phyloP scores from a whole-genome alignment of 2,329 filamentous ascomycete genomes.

The Colletotrichum sp. region DNA sequence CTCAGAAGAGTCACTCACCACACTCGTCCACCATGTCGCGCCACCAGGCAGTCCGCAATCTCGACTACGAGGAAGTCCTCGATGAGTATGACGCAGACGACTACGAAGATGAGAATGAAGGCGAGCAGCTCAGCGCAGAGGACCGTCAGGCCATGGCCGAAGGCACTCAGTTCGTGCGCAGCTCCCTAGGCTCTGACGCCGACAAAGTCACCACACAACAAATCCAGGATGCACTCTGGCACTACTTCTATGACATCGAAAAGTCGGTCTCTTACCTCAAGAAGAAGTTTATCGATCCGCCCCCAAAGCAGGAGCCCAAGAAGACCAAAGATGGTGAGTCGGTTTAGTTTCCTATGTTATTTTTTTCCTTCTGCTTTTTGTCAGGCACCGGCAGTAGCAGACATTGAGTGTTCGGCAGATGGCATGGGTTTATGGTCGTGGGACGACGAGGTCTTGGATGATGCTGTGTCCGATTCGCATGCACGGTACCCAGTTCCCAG shows the following conservation, averaged over 20 bases:
- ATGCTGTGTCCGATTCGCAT: not conserved
- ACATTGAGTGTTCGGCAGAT: slow-evolving; percentile 25
- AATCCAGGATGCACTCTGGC: slow-evolving; percentile 90
- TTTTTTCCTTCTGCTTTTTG: not conserved
- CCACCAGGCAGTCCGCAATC: slow-evolving; percentile 51
- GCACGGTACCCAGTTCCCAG: slow-evolving; percentile 22
- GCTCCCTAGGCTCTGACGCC: slow-evolving; percentile 65
- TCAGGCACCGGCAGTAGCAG: slow-evolving; percentile 13
- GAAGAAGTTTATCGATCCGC: slow-evolving; percentile 61
- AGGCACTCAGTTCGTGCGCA: slow-evolving; percentile 70
- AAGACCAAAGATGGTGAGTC: slow-evolving; percentile 49
- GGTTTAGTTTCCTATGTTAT: not conserved
- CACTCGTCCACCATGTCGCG: slow-evolving; percentile 46
- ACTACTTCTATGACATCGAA: slow-evolving; percentile 93
- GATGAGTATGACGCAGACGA: slow-evolving; percentile 53
- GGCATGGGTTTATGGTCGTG: slow-evolving; percentile 13
- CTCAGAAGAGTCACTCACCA: not conserved
- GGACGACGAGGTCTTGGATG: not conserved
- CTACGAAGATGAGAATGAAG: slow-evolving; percentile 49
- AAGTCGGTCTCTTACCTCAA: slow-evolving; percentile 84
- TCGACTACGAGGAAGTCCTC: slow-evolving; percentile 54
- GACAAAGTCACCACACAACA: slow-evolving; percentile 65
- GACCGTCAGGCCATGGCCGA: slow-evolving; percentile 60
- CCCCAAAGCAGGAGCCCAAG: slow-evolving; percentile 44
- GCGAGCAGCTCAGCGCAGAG: slow-evolving; percentile 52